Evolutionary conservation across 192 early-diverging fungal genomes (phyloP).

Genomic region (Linnemannia elongata): DNA sequence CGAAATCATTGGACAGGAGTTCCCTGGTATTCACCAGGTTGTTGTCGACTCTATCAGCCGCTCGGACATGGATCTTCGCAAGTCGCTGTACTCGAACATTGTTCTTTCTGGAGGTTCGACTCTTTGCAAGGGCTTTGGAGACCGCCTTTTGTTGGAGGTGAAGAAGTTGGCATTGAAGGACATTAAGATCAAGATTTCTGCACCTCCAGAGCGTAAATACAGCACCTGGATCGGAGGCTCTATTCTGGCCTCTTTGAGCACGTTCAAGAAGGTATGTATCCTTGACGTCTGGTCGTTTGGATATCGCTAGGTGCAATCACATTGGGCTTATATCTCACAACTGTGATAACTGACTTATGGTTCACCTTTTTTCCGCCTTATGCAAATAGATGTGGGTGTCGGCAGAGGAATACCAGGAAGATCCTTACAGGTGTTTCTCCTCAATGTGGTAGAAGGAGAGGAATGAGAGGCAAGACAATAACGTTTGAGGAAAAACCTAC

Average conservation of each 20-base stretch:
- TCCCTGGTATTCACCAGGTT: conserved; percentile 93
- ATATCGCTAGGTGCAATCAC: background rate
- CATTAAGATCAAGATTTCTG: conserved; percentile 97
- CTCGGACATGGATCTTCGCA: conserved; percentile 95
- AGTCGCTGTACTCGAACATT: conserved; percentile 88
- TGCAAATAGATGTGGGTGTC: conserved; percentile 93
- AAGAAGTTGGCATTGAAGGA: conserved; percentile 92
- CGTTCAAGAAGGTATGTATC: conserved; percentile 89
- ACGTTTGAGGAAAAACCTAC: background rate
- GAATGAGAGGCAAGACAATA: conserved; percentile 3
- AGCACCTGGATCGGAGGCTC: conserved; percentile 99
- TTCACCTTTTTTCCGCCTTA: background rate
- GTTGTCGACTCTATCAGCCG: conserved; percentile 94
- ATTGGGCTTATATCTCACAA: background rate
- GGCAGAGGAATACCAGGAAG: conserved; percentile 97
- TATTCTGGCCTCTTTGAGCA: conserved; percentile 94
- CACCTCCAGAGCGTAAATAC: conserved; percentile 98
- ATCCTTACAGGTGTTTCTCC: conserved; percentile 81
- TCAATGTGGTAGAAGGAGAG: conserved; percentile 43
- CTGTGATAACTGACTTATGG: background rate
- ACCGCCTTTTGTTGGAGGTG: conserved; percentile 91
- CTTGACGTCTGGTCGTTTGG: background rate
- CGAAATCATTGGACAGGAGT: conserved; percentile 93
- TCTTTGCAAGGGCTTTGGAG: conserved; percentile 91
- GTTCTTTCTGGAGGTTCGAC: conserved; percentile 99